These are phyloP conservation scores for Geosmithia morbida DNA, from an alignment of 2,329 filamentous ascomycete species.

Conservation along the genomic window DNA sequence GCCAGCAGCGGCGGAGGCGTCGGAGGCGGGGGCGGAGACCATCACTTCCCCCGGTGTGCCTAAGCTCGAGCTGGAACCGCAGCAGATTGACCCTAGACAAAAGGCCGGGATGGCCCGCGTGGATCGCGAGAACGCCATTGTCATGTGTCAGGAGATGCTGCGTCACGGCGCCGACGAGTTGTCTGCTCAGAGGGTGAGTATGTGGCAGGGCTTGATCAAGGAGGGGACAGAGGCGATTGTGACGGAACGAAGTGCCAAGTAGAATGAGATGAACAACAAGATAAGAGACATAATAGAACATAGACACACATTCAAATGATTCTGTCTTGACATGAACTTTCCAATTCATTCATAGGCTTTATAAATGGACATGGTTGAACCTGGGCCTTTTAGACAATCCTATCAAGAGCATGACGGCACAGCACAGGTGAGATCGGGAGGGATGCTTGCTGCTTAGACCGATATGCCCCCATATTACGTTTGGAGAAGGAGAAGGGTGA, in stretches of 20 bases:
- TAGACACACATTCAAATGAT: not conserved
- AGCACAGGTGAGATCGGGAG: too few species aligned
- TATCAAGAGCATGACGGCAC: too few species aligned
- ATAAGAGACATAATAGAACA: not conserved
- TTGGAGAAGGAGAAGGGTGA: not conserved
- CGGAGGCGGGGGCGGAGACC: conserved; percentile 13
- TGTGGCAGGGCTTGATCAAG: conserved; percentile 33
- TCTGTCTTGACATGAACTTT: conserved; percentile 20
- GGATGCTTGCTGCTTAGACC: too few species aligned
- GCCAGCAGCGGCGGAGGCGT: conserved; percentile 8
- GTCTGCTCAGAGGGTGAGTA: conserved; percentile 18
- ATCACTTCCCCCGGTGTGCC: not conserved
- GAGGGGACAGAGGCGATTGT: conserved; percentile 32
- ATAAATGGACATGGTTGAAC: too few species aligned
- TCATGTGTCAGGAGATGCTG: conserved; percentile 41
- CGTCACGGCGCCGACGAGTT: conserved; percentile 26
- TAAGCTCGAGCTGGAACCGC: conserved; percentile 26
- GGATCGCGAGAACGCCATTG: conserved; percentile 47
- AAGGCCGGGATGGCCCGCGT: conserved; percentile 30
- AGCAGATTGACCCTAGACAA: conserved; percentile 27
- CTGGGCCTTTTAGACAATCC: too few species aligned
- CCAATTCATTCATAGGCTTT: too few species aligned
- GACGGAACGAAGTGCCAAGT: conserved; percentile 7
- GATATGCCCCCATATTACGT: not conserved
- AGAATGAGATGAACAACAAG: not conserved